phyloP scores from a whole-genome alignment of 2,329 filamentous ascomycete genomes.

The Colletotrichum ledebouriae region DNA sequence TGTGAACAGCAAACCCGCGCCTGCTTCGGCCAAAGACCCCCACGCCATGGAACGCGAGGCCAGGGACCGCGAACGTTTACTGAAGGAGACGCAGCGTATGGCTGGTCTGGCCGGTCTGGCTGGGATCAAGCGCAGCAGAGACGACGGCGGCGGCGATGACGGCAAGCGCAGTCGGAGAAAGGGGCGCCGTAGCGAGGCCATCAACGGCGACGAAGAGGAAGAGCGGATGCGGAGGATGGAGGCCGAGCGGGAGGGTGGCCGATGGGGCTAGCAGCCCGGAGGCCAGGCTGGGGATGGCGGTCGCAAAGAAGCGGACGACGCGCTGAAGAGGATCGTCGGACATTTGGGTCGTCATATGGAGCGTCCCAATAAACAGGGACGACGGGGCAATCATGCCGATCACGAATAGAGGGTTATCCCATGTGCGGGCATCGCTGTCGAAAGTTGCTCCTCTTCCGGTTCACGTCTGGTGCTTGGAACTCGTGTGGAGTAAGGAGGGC shows the following conservation, averaged over 20 bases:
- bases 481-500: not conserved
- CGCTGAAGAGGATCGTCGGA: not conserved
- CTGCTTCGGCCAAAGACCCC: slow-evolving; percentile 61
- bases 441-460: no score
- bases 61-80: slow-evolving; percentile 73
- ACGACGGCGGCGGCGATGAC: slow-evolving; percentile 53
- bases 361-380: slow-evolving; percentile 1
- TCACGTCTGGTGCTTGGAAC: not conserved
- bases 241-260: slow-evolving; percentile 69
- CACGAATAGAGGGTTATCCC: slow-evolving; percentile 2
- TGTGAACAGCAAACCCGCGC: slow-evolving; percentile 44
- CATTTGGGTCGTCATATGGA: slow-evolving; percentile 20
- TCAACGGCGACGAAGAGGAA: slow-evolving; percentile 63
- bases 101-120: slow-evolving; percentile 64
- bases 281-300: not conserved
- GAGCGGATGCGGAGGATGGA: slow-evolving; percentile 69
- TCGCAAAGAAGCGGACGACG: not conserved
- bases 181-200: slow-evolving; percentile 63
- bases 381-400: slow-evolving; percentile 16
- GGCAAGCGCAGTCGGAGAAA: slow-evolving; percentile 59
- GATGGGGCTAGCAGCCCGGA: slow-evolving; percentile 57
- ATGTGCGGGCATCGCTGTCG: no score
- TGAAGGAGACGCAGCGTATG: slow-evolving; percentile 78
- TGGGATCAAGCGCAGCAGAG: slow-evolving; percentile 65
- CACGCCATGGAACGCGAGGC: slow-evolving; percentile 79